Percentiles rank a stretch among this genome's conserved stretches.
Conservation (phyloP, 441 rosid genomes). For the Eutrema salsugineum region DNA sequence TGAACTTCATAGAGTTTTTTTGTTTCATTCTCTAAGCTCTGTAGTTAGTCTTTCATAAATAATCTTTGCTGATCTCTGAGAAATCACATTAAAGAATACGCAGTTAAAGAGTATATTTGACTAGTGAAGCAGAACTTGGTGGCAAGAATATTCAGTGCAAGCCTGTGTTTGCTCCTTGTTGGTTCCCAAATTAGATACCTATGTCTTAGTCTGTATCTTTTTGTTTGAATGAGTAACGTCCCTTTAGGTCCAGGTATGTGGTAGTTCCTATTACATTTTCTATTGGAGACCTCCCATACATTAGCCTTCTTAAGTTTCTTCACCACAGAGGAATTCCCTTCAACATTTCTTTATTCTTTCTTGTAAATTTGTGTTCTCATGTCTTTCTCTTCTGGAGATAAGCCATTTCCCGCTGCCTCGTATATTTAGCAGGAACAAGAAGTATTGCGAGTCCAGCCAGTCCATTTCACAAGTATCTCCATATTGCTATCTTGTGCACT, state of each 20-base stretch:
- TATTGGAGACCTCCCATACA: not conserved
- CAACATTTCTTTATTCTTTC: not conserved
- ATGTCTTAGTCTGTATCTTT: not conserved
- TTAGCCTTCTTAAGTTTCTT: not conserved
- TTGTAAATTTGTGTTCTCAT: not conserved
- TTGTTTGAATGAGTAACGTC: conserved; percentile 3
- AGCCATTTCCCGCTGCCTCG: conserved; percentile 19
- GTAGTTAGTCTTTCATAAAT: not conserved
- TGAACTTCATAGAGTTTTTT: conserved; percentile 6
- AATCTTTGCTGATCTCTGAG: conserved; percentile 1
- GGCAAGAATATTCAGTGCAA: not conserved
- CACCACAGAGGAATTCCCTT: not conserved
- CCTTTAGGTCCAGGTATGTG: conserved; percentile 2
- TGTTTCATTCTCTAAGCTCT: not conserved
- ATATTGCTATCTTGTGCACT: conserved; percentile 9
- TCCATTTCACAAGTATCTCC: conserved; percentile 8
- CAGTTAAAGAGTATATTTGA: not conserved
- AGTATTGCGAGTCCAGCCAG: conserved; percentile 8
- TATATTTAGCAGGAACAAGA: conserved; percentile 28
- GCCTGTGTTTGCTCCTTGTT: conserved; percentile 1
- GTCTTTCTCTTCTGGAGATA: conserved; percentile 23
- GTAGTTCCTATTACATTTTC: not conserved
- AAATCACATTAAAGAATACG: not conserved
- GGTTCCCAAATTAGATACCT: not conserved
- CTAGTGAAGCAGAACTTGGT: not conserved